phyloP scores from a whole-genome alignment of 192 early-diverging fungal species.

The Entomortierella lignicola region DNA sequence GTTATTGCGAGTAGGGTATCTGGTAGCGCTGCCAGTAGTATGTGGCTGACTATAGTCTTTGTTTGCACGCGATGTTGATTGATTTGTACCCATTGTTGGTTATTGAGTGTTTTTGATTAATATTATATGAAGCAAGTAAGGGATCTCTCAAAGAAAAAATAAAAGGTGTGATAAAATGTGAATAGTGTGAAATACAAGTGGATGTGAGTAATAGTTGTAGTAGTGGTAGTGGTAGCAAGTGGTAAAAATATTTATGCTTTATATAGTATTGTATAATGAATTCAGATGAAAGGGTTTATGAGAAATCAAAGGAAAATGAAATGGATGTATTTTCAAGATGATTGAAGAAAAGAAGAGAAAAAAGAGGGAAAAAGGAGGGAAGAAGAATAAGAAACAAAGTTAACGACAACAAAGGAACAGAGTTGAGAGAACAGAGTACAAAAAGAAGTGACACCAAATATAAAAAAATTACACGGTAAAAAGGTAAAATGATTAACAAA shows the following conservation, averaged over 20 bases:
- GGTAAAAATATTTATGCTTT: too few species aligned
- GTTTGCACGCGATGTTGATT: conserved; percentile 23
- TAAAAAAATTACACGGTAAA: not conserved
- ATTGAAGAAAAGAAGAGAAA: too few species aligned
- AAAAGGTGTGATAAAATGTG: too few species aligned
- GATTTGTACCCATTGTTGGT: conserved; percentile 26
- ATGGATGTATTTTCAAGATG: not conserved
- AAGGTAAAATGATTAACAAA: too few species aligned
- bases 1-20: conserved; percentile 18
- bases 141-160: too few species aligned
- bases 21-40: not conserved
- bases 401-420: too few species aligned
- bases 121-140: not conserved
- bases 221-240: too few species aligned
- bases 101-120: not conserved
- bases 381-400: too few species aligned
- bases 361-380: not conserved
- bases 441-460: not conserved
- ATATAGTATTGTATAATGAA: not conserved
- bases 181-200: too few species aligned
- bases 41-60: conserved; percentile 16
- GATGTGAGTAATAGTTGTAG: too few species aligned
- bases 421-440: not conserved
- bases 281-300: not conserved
- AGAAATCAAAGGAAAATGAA: not conserved